These are phyloP conservation scores for Ogataea ganodermae DNA, from an alignment of 805 yeast species.

Conservation along the genomic window DNA sequence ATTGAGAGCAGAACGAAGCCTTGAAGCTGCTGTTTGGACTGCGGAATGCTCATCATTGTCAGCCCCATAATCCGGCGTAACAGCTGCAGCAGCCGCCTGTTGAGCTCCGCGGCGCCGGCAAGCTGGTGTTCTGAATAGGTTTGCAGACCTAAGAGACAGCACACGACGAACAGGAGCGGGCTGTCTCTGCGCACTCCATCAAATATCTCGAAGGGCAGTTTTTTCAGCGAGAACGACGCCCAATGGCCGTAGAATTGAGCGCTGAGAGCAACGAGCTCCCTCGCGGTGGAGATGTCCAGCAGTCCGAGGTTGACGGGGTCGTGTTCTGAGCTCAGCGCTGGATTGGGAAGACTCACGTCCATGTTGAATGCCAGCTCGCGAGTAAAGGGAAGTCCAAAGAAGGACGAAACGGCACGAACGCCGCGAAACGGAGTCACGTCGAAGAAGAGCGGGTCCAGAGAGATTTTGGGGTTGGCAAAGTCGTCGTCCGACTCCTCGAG, in stretches of 20 bases:
- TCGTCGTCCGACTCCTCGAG: slow-evolving; percentile 4
- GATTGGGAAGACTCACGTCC: background rate
- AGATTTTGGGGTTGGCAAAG: slow-evolving; percentile 6
- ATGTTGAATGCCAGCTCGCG: slow-evolving; percentile 30
- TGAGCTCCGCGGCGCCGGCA: slow-evolving; percentile 7
- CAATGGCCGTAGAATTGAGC: slow-evolving; percentile 64
- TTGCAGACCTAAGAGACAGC: slow-evolving; percentile 60
- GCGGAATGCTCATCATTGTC: slow-evolving; percentile 45
- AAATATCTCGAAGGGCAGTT: slow-evolving; percentile 45
- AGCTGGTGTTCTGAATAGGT: slow-evolving; percentile 32
- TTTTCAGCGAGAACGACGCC: slow-evolving; percentile 62
- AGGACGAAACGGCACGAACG: slow-evolving; percentile 22
- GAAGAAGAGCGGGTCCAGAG: slow-evolving; percentile 18
- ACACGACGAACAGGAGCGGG: slow-evolving; percentile 60
- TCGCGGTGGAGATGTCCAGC: slow-evolving; percentile 46
- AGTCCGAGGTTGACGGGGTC: slow-evolving; percentile 41
- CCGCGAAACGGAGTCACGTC: slow-evolving; percentile 30
- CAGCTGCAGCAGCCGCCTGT: slow-evolving; percentile 44
- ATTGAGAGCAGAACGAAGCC: slow-evolving; percentile 62
- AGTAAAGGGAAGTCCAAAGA: slow-evolving; percentile 27
- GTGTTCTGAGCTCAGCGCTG: slow-evolving; percentile 5
- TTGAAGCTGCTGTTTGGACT: slow-evolving; percentile 55
- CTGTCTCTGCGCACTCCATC: slow-evolving; percentile 49
- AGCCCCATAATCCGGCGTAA: slow-evolving; percentile 24
- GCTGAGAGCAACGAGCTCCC: slow-evolving; percentile 50